Conservation (phyloP, 176 grass and related monocot species). For the Microstegium vimineum region DNA sequence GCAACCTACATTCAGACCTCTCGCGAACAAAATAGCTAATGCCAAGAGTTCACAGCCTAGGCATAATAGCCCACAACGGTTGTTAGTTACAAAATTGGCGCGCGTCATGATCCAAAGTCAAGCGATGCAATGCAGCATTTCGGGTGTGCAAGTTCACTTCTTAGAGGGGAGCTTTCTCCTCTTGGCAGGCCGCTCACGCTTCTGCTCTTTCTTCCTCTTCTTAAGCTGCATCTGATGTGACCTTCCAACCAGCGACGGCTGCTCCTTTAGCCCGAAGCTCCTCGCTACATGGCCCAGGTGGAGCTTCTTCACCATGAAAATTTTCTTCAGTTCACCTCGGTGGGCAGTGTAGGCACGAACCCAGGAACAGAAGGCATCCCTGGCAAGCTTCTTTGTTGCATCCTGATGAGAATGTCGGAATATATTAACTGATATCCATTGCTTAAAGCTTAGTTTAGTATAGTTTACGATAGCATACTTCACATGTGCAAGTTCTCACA, state of each 20-base stretch:
- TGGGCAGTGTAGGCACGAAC: constrained; percentile 87
- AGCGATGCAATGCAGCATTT: background rate
- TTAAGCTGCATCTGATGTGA: constrained; percentile 64
- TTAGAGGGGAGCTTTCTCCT: constrained; percentile 52
- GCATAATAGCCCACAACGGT: background rate
- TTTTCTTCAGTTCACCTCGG: constrained; percentile 85
- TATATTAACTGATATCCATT: background rate
- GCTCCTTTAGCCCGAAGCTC: constrained; percentile 84
- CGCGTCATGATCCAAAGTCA: background rate
- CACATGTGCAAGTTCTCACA: background rate
- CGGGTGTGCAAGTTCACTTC: constrained; percentile 1
- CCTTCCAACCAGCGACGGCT: constrained; percentile 74
- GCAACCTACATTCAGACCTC: background rate
- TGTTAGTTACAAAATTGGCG: constrained; percentile 31
- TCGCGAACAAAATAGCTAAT: background rate
- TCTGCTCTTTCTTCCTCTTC: constrained; percentile 74
- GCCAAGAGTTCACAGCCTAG: background rate
- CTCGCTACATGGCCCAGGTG: constrained; percentile 84
- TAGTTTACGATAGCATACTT: background rate
- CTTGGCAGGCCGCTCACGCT: constrained; percentile 39
- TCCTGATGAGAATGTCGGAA: constrained; percentile 23
- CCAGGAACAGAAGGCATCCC: constrained; percentile 90
- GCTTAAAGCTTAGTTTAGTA: background rate
- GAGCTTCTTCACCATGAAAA: constrained; percentile 95
- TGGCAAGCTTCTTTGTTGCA: constrained; percentile 62